Base-by-base conservation (phyloP, 129 eudicot species). In the Flaveria bidentis region DNA sequence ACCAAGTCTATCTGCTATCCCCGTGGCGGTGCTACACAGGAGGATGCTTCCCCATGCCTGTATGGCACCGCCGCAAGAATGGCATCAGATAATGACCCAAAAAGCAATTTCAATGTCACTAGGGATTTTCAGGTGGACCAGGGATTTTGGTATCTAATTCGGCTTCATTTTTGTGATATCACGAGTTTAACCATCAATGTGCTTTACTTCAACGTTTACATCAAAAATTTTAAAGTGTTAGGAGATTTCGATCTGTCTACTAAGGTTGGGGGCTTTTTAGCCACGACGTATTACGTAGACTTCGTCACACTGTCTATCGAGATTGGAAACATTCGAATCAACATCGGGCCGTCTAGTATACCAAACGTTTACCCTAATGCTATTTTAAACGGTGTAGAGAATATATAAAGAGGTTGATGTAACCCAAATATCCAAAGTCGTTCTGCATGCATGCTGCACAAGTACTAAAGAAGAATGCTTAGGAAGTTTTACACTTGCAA, bases 81-180 rank as follows among this genome's bases (percentile, higher is more conserved):
- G 96, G 76, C 73, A 30, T 84, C 95, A 0, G 84, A 57, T 4
- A 39, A 20, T 3, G 80, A 87, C 55, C 91, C 96, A 6, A 82
- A 53, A 30, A 81, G 87, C 47, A 93, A 76, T 41, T 92, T 92
- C 69, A 92, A 92, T 47, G 90, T 92, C 25, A 82, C 98, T 3
- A 89, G 98, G 98, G 84, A 78, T 52, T 87, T 92, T 42, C 56
- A 61, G 8, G 91, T 92, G 62, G 96, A 92, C 44, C 84, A 75
- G 2, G 93, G 91, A 22, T 92, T 86, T 77, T 88, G 66, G 72
- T 90, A 92, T 56, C 52, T 92, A 3, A 45, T 89, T 44, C 87
- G 98, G 72, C 69, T 92, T 36, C 98, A 92, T 80, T 92, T 86
- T 53, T 92, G 98, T 25, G 98, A 92, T 69, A 86, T 92, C 0